Conservation (phyloP, 257 asterid genomes). For the Primulina huaijiensis region DNA sequence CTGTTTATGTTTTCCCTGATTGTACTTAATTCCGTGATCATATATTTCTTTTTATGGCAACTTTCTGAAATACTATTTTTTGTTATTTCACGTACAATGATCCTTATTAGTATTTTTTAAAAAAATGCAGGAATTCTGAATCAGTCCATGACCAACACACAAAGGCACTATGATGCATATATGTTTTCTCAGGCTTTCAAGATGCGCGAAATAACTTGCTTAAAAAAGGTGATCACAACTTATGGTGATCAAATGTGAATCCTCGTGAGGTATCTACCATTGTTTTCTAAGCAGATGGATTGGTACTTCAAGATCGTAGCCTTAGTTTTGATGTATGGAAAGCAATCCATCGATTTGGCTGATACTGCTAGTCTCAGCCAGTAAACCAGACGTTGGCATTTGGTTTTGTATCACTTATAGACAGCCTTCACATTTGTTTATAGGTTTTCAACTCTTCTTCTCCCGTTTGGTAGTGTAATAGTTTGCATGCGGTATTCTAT, state of each 20-base stretch:
- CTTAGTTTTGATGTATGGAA: neutral
- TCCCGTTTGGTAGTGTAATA: neutral
- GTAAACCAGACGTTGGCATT: neutral
- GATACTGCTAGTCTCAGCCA: neutral
- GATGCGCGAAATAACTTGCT: neutral
- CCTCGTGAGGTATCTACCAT: neutral
- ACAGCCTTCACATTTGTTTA: neutral
- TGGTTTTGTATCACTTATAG: neutral
- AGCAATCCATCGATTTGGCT: neutral
- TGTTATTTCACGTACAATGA: neutral
- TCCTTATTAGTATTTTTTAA: neutral
- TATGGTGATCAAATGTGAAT: too few species aligned
- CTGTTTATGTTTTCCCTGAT: neutral
- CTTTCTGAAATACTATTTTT: neutral
- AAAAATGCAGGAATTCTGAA: neutral
- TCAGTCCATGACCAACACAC: neutral
- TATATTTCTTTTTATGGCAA: neutral
- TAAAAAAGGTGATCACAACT: neutral
- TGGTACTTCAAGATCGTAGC: neutral
- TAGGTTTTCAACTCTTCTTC: neutral
- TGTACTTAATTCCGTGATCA: neutral
- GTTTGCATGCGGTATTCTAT: neutral
- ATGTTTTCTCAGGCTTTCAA: neutral
- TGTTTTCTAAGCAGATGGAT: neutral
- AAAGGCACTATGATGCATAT: neutral